These are phyloP conservation scores for Leptographium wingfieldii DNA, from an alignment of 2,329 filamentous ascomycete genomes.

Conservation along the genomic window DNA sequence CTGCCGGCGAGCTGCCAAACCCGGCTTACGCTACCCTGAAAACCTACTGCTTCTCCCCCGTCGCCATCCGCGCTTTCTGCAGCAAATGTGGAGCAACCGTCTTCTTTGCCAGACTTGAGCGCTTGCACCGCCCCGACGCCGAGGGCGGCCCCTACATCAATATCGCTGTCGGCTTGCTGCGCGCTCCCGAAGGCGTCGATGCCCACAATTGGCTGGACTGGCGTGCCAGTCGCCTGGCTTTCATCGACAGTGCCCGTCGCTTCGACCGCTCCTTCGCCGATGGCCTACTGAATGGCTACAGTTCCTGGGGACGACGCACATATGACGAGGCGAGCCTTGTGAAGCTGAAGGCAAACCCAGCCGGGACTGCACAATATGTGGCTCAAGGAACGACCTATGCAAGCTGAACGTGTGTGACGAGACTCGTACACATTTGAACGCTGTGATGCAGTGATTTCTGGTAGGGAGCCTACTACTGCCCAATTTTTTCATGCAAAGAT, in stretches of 20 bases:
- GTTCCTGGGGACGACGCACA: not conserved
- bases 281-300: not conserved
- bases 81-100: not conserved
- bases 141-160: not conserved
- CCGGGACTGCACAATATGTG: not conserved
- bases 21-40: not conserved
- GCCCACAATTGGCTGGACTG: not conserved
- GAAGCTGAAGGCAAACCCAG: not conserved
- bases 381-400: no score
- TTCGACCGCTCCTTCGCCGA: not conserved
- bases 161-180: not conserved
- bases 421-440: no score
- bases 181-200: not conserved
- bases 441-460: no score
- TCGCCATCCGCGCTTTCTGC: not conserved
- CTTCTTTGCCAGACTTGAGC: not conserved
- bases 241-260: not conserved
- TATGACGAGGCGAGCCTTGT: not conserved
- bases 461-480: no score
- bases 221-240: not conserved
- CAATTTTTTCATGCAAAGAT: no score
- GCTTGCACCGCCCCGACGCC: not conserved
- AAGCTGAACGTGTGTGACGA: no score
- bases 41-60: not conserved
- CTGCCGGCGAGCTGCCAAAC: not conserved